These are phyloP conservation scores for Eragrostis tef DNA, from an alignment of 202 grass and related monocot species.

Conservation along the genomic window DNA sequence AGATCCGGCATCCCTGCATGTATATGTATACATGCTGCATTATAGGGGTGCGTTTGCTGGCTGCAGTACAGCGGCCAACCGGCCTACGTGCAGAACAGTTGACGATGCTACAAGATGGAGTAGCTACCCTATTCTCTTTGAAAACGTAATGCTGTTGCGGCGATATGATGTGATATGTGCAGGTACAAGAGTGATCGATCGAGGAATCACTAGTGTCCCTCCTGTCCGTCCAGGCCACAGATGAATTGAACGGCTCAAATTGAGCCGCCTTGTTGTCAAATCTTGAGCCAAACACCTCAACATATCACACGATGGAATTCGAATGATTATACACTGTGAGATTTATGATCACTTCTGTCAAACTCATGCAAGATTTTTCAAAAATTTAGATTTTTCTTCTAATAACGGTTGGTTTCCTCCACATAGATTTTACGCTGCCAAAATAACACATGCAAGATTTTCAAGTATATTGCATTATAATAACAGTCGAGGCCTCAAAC, in stretches of 20 bases:
- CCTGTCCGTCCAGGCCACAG: background rate
- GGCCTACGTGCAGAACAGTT: constrained; percentile 10
- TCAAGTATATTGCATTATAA: no score
- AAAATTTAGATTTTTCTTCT: no score
- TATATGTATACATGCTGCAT: background rate
- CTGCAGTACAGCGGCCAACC: background rate
- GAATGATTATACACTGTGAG: no score
- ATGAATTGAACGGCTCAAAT: constrained; percentile 2
- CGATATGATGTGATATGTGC: constrained; percentile 43
- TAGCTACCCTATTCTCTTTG: constrained; percentile 13
- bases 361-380: background rate
- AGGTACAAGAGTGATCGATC: background rate
- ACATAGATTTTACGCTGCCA: no score
- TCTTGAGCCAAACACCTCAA: background rate
- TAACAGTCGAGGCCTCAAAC: no score
- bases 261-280: background rate
- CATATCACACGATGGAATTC: no score
- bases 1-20: constrained; percentile 14
- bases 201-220: constrained; percentile 9
- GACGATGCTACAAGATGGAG: constrained; percentile 37
- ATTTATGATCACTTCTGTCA: no score
- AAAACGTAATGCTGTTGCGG: constrained; percentile 29
- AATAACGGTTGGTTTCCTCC: no score
- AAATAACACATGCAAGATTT: background rate
- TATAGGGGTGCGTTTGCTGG: constrained; percentile 6